phyloP scores from a whole-genome alignment of 2,329 filamentous ascomycete species.

The Aspergillus fischeri region DNA sequence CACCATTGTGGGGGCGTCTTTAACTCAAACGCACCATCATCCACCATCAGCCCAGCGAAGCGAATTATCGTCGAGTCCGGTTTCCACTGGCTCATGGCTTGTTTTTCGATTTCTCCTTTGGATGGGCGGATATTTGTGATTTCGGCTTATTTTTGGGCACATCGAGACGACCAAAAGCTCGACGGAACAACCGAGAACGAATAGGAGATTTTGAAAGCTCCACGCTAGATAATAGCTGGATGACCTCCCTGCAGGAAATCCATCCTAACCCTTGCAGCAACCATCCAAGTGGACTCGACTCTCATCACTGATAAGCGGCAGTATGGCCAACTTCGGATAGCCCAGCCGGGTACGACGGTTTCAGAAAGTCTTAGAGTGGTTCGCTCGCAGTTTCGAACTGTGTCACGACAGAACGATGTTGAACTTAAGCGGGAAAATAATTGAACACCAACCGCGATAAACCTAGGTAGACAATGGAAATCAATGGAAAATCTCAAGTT shows the following conservation, averaged over 20 bases:
- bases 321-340: background rate
- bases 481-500: background rate
- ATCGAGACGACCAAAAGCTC: background rate
- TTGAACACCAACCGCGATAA: background rate
- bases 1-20: conserved; percentile 23
- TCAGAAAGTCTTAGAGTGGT: background rate
- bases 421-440: background rate
- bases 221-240: background rate
- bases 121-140: background rate
- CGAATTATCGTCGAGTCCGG: conserved; percentile 12
- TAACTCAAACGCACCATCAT: conserved; percentile 32
- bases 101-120: background rate
- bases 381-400: background rate
- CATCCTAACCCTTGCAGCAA: background rate
- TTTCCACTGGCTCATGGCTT: conserved; percentile 1
- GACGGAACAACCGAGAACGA: background rate
- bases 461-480: background rate
- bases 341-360: background rate
- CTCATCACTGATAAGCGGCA: background rate
- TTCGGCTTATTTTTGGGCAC: background rate
- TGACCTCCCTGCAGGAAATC: background rate
- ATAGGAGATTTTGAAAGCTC: conserved; percentile 11
- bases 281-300: background rate
- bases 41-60: conserved; percentile 12
- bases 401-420: background rate